Conservation (phyloP, 2,329 filamentous ascomycete species). For the Metarhizium guizhouense region DNA sequence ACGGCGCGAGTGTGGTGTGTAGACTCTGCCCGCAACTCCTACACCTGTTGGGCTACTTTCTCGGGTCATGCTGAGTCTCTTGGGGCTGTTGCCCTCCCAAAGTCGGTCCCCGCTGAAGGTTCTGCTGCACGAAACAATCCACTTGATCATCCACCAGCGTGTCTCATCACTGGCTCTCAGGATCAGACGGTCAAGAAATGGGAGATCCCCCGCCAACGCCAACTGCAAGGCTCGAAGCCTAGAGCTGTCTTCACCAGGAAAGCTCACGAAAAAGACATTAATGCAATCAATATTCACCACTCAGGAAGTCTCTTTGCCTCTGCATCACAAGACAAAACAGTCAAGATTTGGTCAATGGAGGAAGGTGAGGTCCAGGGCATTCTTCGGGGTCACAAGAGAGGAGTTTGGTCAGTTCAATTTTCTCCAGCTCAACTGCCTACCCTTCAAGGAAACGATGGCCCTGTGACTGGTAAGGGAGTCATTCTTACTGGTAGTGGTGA, state of each 20-base stretch:
- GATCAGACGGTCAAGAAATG: slow-evolving; percentile 94
- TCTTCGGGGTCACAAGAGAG: slow-evolving; percentile 82
- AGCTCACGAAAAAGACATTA: slow-evolving; percentile 98
- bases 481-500: slow-evolving; percentile 89
- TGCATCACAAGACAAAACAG: slow-evolving; percentile 90
- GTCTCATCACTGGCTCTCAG: slow-evolving; percentile 85
- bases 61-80: slow-evolving; percentile 91
- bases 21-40: slow-evolving; percentile 66
- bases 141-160: slow-evolving; percentile 70
- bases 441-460: slow-evolving; percentile 62
- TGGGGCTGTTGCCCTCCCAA: slow-evolving; percentile 78
- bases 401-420: slow-evolving; percentile 93
- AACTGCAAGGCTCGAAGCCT: slow-evolving; percentile 35
- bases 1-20: slow-evolving; percentile 85
- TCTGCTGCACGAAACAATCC: slow-evolving; percentile 66
- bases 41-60: slow-evolving; percentile 71
- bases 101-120: slow-evolving; percentile 54
- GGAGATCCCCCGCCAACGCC: slow-evolving; percentile 59
- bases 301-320: slow-evolving; percentile 79
- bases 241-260: slow-evolving; percentile 79
- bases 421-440: slow-evolving; percentile 69
- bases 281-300: slow-evolving; percentile 76
- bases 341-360: slow-evolving; percentile 91
- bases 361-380: slow-evolving; percentile 89
- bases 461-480: slow-evolving; percentile 69